Evolutionary conservation across 768 basidiomycete genomes (phyloP).

Genomic region (Termitomyces sp.): DNA sequence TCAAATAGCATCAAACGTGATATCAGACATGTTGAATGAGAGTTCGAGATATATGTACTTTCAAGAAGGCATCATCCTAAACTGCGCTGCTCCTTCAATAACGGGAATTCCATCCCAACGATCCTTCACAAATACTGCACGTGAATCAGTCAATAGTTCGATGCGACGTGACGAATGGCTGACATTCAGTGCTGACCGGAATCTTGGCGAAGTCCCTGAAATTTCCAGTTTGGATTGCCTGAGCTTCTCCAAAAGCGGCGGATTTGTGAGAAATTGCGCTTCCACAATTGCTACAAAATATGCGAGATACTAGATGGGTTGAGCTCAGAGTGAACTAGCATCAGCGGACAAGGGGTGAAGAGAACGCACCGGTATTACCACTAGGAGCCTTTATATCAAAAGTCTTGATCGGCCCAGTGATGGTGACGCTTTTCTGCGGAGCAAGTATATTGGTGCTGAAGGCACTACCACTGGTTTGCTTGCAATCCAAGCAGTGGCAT

Average conservation of each 20-base stretch:
- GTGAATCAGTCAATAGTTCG: not conserved
- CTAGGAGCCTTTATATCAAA: slow-evolving; percentile 22
- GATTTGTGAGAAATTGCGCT: slow-evolving; percentile 30
- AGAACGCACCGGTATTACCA: slow-evolving; percentile 26
- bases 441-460: slow-evolving; percentile 33
- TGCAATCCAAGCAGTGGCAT: slow-evolving; percentile 33
- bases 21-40: not conserved
- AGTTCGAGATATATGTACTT: not conserved
- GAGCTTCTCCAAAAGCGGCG: slow-evolving; percentile 25
- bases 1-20: not conserved
- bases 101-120: slow-evolving; percentile 22
- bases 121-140: slow-evolving; percentile 29
- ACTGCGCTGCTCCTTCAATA: slow-evolving; percentile 20
- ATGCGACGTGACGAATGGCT: slow-evolving; percentile 4
- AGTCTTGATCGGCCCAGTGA: slow-evolving; percentile 26
- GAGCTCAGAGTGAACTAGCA: not conserved
- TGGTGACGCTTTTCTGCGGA: slow-evolving; percentile 24
- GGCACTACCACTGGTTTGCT: slow-evolving; percentile 30
- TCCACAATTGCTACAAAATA: slow-evolving; percentile 33
- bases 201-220: slow-evolving; percentile 24
- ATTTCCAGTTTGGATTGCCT: slow-evolving; percentile 33
- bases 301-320: slow-evolving; percentile 22
- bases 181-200: slow-evolving; percentile 25
- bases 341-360: not conserved
- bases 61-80: slow-evolving; percentile 16